Conservation (phyloP, 192 early-diverging fungal species). For the Nowakowskiella sp. region DNA sequence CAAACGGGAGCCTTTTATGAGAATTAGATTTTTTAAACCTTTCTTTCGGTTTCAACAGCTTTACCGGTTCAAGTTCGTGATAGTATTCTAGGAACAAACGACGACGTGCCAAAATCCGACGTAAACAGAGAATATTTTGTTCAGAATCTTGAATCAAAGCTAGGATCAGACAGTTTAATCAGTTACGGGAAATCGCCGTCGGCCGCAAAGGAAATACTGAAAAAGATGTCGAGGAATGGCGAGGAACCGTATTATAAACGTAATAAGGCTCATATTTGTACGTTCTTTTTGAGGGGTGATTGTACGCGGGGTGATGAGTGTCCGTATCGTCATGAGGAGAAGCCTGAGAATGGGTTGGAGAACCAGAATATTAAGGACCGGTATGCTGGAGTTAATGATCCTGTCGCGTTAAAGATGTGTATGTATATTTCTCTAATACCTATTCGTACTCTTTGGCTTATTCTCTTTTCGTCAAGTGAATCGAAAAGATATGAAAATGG, state of each 20-base stretch:
- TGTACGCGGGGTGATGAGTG: slow-evolving; percentile 94
- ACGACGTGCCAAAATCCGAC: slow-evolving; percentile 71
- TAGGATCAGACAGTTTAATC: slow-evolving; percentile 49
- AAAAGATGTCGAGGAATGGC: slow-evolving; percentile 68
- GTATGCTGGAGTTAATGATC: slow-evolving; percentile 91
- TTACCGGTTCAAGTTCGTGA: slow-evolving; percentile 93
- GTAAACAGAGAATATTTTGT: slow-evolving; percentile 86
- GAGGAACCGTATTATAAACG: slow-evolving; percentile 92
- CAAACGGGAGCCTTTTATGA: neutral
- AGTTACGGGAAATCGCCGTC: slow-evolving; percentile 63
- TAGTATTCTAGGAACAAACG: slow-evolving; percentile 64
- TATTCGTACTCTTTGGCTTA: slow-evolving; percentile 1
- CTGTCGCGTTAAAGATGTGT: slow-evolving; percentile 79
- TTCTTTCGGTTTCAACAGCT: slow-evolving; percentile 25
- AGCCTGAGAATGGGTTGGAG: slow-evolving; percentile 69
- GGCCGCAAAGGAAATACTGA: slow-evolving; percentile 65
- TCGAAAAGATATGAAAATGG: slow-evolving; percentile 36
- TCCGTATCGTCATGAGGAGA: slow-evolving; percentile 89
- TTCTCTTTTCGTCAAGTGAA: no score
- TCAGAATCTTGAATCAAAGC: slow-evolving; percentile 62
- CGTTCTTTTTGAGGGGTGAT: slow-evolving; percentile 90
- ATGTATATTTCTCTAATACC: slow-evolving; percentile 22
- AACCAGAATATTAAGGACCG: slow-evolving; percentile 93
- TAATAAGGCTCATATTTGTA: slow-evolving; percentile 85
- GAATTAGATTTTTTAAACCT: slow-evolving; percentile 1